Conservation (phyloP, 1,284 basidiomycete species). For the Puccinia polysora region DNA sequence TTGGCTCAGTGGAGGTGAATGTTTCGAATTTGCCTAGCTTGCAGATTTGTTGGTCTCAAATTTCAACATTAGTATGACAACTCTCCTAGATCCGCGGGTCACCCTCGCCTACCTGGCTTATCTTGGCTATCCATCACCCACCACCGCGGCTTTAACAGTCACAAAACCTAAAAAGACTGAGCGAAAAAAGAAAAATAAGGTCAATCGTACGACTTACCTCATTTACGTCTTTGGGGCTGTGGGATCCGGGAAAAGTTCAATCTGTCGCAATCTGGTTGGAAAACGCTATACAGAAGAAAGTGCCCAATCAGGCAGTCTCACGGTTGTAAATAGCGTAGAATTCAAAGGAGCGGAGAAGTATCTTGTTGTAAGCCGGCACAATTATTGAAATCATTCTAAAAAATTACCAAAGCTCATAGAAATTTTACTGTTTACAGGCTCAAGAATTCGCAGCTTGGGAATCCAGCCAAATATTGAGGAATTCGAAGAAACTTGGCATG, state of each 20-base stretch:
- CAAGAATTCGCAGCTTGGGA: constrained; percentile 96
- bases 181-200: constrained; percentile 72
- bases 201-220: constrained; percentile 80
- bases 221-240: constrained; percentile 92
- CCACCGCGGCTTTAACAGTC: constrained; percentile 53
- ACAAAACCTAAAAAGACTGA: constrained; percentile 69
- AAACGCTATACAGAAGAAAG: constrained; percentile 35
- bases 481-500: constrained; percentile 80
- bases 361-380: constrained; percentile 66
- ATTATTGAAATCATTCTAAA: constrained; percentile 43
- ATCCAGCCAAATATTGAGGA: constrained; percentile 82
- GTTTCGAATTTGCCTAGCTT: no score
- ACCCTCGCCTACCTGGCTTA: constrained; percentile 96
- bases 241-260: constrained; percentile 87
- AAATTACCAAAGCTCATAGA: background rate
- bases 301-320: constrained; percentile 51
- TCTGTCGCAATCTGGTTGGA: constrained; percentile 77
- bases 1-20: constrained; percentile 92
- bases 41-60: constrained; percentile 19
- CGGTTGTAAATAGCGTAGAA: constrained; percentile 91
- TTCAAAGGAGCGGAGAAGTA: constrained; percentile 93
- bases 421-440: constrained; percentile 58
- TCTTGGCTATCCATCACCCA: constrained; percentile 67
- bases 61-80: constrained; percentile 72
- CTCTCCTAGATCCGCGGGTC: constrained; percentile 81